These are phyloP conservation scores for Venturia carpophila DNA, from an alignment of 2,329 filamentous ascomycete species.

Conservation along the genomic window DNA sequence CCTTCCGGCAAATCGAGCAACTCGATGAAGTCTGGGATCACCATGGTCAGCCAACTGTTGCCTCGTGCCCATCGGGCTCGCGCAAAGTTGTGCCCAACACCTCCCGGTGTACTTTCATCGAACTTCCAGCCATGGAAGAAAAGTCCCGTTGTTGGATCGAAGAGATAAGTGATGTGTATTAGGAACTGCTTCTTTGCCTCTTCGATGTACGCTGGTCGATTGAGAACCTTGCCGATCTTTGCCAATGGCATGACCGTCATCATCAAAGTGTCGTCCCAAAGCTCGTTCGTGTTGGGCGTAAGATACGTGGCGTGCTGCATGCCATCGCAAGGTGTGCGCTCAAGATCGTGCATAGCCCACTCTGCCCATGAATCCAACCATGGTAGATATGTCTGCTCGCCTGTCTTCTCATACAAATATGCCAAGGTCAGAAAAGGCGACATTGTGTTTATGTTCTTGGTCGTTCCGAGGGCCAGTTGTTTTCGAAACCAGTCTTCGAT, in stretches of 20 bases:
- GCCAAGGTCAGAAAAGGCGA: conserved; percentile 68
- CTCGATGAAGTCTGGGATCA: conserved; percentile 75
- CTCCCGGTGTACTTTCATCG: conserved; percentile 47
- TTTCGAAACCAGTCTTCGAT: conserved; percentile 67
- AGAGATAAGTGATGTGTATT: conserved; percentile 70
- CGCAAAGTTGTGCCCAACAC: conserved; percentile 49
- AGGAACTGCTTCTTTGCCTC: conserved; percentile 74
- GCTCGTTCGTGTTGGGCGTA: conserved; percentile 61
- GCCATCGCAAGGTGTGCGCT: conserved; percentile 60
- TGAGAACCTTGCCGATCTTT: conserved; percentile 66
- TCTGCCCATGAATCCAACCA: conserved; percentile 78
- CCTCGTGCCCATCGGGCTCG: conserved; percentile 50
- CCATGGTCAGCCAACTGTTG: conserved; percentile 72
- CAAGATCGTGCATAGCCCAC: conserved; percentile 72
- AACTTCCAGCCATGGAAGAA: conserved; percentile 83
- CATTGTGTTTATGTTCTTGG: conserved; percentile 84
- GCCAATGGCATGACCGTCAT: conserved; percentile 77
- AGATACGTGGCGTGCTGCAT: conserved; percentile 73
- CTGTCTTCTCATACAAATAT: conserved; percentile 67
- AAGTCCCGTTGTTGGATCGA: conserved; percentile 61
- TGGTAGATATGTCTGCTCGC: conserved; percentile 60
- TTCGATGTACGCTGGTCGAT: conserved; percentile 63
- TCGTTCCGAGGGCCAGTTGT: conserved; percentile 63
- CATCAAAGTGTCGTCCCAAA: conserved; percentile 84
- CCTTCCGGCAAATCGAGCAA: conserved; percentile 52